These are phyloP conservation scores for Trichoderma pleuroti DNA, from an alignment of 2,329 filamentous ascomycete species.

Conservation along the genomic window DNA sequence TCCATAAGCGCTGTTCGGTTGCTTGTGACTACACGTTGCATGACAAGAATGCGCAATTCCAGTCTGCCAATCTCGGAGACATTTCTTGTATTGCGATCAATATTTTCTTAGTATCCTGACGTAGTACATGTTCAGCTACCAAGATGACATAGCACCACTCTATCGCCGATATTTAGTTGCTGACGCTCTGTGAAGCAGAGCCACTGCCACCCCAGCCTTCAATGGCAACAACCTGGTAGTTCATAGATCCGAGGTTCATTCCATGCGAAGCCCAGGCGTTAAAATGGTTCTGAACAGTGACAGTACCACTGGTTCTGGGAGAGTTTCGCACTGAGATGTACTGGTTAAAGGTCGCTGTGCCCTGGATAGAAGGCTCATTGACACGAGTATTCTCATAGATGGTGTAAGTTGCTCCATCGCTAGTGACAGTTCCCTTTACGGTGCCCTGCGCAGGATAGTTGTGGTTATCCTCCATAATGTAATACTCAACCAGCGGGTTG, in stretches of 20 bases:
- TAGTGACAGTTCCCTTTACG: slow-evolving; percentile 33
- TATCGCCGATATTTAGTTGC: slow-evolving; percentile 30
- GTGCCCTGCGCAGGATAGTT: slow-evolving; percentile 35
- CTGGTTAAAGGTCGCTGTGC: slow-evolving; percentile 50
- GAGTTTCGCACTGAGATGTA: slow-evolving; percentile 30
- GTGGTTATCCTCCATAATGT: slow-evolving; percentile 38
- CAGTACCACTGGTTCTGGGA: slow-evolving; percentile 31
- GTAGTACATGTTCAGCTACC: background rate
- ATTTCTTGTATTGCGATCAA: background rate
- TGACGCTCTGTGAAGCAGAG: slow-evolving; percentile 45
- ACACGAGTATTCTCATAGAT: slow-evolving; percentile 35
- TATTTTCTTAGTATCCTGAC: background rate
- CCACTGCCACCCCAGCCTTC: slow-evolving; percentile 53
- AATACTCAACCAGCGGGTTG: slow-evolving; percentile 37
- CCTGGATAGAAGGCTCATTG: slow-evolving; percentile 47
- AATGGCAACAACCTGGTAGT: slow-evolving; percentile 55
- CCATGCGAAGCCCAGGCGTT: slow-evolving; percentile 44
- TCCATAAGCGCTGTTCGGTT: background rate
- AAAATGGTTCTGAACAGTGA: slow-evolving; percentile 49
- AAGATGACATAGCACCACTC: background rate
- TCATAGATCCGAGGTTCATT: slow-evolving; percentile 44
- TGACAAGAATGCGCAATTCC: background rate
- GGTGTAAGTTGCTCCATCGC: slow-evolving; percentile 38
- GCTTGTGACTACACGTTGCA: background rate
- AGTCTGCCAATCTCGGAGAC: background rate